Percentiles rank a stretch among this genome's conserved stretches.
phyloP scores from a whole-genome alignment of 108 stramenopile genomes.

The Cyclotella choctawhatcheeana region DNA sequence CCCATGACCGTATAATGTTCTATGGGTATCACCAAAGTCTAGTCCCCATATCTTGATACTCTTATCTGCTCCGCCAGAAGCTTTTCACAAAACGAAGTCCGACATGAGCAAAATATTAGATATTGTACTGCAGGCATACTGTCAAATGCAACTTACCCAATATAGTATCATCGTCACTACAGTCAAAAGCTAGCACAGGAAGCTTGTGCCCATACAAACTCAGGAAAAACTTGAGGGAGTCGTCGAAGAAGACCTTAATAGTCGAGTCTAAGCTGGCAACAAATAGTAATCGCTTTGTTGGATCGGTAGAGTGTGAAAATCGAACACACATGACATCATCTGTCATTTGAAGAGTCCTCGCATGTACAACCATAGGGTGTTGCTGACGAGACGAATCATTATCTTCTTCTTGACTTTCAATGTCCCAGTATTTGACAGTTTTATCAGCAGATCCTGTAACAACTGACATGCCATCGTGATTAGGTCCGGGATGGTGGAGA shows the following conservation, averaged over 20 bases:
- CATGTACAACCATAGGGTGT: constrained; percentile 83
- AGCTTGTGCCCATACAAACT: constrained; percentile 98
- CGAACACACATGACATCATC: constrained; percentile 96
- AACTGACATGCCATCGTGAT: constrained; percentile 55
- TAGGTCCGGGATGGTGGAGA: constrained; percentile 62
- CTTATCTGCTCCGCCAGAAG: constrained; percentile 97
- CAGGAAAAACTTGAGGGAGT: constrained; percentile 97
- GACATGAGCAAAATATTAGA: neutral
- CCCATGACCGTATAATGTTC: constrained; percentile 95
- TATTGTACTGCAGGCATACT: too few species aligned
- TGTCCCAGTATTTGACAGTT: constrained; percentile 95
- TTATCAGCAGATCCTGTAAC: constrained; percentile 96
- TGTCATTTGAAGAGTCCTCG: constrained; percentile 91
- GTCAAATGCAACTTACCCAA: constrained; percentile 33
- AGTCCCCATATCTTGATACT: constrained; percentile 98
- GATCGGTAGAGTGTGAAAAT: constrained; percentile 82
- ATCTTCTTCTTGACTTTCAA: constrained; percentile 71
- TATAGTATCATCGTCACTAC: constrained; percentile 93
- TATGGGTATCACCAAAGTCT: constrained; percentile 99
- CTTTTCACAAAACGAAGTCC: constrained; percentile 17
- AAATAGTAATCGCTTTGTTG: constrained; percentile 74
- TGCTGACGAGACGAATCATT: constrained; percentile 1
- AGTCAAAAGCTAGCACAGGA: constrained; percentile 94
- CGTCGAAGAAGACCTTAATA: constrained; percentile 98
- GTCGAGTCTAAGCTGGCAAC: constrained; percentile 93